Percentiles rank a stretch among this genome's conserved stretches.
Evolutionary conservation across 768 basidiomycete genomes (phyloP).

Genomic region (Postia placenta): DNA sequence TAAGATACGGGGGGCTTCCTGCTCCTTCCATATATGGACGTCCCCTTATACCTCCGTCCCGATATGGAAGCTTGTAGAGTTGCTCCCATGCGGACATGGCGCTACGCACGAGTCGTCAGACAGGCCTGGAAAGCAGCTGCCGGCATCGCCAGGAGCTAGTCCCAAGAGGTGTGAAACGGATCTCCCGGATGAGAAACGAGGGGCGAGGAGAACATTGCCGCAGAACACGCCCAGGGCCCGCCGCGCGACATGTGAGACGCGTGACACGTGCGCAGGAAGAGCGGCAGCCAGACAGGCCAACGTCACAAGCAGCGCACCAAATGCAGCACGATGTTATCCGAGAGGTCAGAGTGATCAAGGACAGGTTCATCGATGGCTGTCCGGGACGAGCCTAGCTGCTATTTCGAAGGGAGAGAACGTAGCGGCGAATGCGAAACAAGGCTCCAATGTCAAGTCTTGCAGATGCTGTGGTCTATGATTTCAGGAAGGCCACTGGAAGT

Average conservation of each 20-base stretch:
- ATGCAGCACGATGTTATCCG: background rate
- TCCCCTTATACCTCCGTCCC: conserved; percentile 10
- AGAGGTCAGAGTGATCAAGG: background rate
- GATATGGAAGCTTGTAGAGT: conserved; percentile 5
- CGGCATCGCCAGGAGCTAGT: background rate
- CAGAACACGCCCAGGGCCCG: background rate
- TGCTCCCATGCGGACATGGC: background rate
- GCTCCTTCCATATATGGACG: conserved; percentile 13
- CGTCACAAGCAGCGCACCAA: background rate
- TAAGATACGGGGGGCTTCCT: conserved; percentile 6
- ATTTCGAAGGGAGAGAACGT: too few relatives aligned
- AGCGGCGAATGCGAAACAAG: too few relatives aligned
- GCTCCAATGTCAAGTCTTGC: too few relatives aligned
- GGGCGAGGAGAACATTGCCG: background rate
- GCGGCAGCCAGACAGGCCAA: background rate
- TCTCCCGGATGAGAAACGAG: background rate
- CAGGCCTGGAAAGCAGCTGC: background rate
- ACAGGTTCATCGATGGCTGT: too few relatives aligned
- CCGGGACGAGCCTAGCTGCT: too few relatives aligned
- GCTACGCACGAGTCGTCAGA: background rate
- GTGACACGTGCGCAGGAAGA: background rate
- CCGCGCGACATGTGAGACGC: background rate
- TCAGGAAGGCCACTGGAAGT: too few relatives aligned
- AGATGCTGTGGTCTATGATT: too few relatives aligned
- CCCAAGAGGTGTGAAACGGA: background rate